These are phyloP conservation scores for Salix dunnii DNA, from an alignment of 345 rosid species.

Conservation along the genomic window DNA sequence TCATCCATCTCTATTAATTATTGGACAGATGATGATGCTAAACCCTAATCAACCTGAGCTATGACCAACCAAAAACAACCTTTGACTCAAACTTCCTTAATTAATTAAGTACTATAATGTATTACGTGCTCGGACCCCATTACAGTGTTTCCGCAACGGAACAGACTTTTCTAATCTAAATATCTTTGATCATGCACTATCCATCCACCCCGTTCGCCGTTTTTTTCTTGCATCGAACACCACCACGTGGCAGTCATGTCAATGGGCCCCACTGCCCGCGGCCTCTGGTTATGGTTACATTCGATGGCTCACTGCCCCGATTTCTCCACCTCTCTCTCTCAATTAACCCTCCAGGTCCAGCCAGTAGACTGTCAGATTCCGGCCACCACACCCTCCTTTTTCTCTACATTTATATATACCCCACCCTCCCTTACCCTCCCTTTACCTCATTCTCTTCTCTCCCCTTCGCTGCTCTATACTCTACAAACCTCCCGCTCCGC, in stretches of 20 bases:
- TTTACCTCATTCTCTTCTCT: not conserved
- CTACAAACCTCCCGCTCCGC: not conserved
- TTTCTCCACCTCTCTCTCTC: not conserved
- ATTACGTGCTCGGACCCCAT: not conserved
- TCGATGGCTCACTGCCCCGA: conserved; percentile 21
- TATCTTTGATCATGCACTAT: not conserved
- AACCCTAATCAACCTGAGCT: no score
- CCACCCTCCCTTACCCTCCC: not conserved
- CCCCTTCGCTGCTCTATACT: not conserved
- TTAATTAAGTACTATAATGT: no score
- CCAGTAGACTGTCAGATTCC: conserved; percentile 11
- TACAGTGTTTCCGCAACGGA: not conserved
- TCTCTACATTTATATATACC: conserved; percentile 16
- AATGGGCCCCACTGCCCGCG: conserved; percentile 38
- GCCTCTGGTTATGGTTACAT: conserved; percentile 36
- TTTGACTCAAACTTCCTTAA: no score
- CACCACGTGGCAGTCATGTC: conserved; percentile 65
- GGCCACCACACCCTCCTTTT: not conserved
- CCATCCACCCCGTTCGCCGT: conserved; percentile 9
- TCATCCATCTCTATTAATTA: no score
- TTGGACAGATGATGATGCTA: no score
- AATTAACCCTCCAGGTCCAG: not conserved
- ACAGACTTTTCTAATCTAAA: not conserved
- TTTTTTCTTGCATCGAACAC: conserved; percentile 26
- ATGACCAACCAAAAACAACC: no score